A percentile compares a stretch with the other conserved stretches of the same genome.
phyloP scores from a whole-genome alignment of 2,329 filamentous ascomycete genomes.

The Ophiostoma ulmi region DNA sequence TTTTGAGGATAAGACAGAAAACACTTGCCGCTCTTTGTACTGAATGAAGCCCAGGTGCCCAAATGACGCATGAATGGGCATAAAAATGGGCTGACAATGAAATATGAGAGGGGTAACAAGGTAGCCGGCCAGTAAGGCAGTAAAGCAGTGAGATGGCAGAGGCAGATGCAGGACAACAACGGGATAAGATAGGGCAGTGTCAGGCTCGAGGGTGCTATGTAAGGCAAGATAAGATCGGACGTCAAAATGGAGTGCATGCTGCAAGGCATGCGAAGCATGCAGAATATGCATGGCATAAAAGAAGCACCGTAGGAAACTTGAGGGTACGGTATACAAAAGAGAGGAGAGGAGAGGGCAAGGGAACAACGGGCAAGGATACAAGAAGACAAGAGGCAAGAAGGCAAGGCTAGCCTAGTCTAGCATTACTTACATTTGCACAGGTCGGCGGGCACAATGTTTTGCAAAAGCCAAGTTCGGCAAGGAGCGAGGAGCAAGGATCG shows the following conservation, averaged over 20 bases:
- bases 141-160: not conserved
- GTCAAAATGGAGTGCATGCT: not conserved
- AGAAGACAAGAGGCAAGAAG: not conserved
- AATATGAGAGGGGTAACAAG: not conserved
- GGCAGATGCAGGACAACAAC: not conserved
- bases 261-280: not conserved
- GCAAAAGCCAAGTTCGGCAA: not conserved
- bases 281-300: not conserved
- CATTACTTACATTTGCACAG: conserved; percentile 5
- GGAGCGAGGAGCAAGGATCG: not conserved
- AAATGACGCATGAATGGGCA: not conserved
- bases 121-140: not conserved
- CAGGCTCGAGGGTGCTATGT: not conserved
- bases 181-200: not conserved
- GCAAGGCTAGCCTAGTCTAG: not conserved
- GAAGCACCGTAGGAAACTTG: not conserved
- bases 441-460: not conserved
- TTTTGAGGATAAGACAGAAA: not conserved
- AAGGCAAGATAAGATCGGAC: not conserved
- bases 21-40: not conserved
- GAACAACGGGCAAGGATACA: not conserved
- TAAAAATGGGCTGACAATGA: not conserved
- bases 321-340: not conserved
- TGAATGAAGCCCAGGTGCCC: not conserved
- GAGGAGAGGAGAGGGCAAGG: not conserved